These are phyloP conservation scores for Diaporthe amygdali DNA, from an alignment of 2,329 filamentous ascomycete genomes.

Conservation along the genomic window DNA sequence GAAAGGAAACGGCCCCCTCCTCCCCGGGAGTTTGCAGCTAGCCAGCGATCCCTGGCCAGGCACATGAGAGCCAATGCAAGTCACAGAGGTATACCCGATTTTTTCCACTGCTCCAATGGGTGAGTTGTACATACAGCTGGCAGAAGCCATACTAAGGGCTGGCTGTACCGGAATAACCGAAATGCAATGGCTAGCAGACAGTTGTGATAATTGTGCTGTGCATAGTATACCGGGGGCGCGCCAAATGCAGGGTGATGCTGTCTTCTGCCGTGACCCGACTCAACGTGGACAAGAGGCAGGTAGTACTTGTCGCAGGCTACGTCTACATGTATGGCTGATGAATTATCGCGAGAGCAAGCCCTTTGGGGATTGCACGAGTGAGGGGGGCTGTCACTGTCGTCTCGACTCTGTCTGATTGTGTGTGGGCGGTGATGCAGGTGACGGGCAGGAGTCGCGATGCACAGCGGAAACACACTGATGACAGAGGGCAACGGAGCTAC, in stretches of 20 bases:
- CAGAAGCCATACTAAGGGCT: not conserved
- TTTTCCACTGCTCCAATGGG: not conserved
- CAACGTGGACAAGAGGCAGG: conserved; percentile 10
- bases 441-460: not conserved
- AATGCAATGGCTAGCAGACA: conserved; percentile 10
- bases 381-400: not conserved
- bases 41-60: conserved; percentile 15
- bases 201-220: not conserved
- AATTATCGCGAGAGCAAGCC: not conserved
- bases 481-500: not conserved
- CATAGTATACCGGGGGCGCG: not conserved
- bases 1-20: not conserved
- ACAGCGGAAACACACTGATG: not conserved
- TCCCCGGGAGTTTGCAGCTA: conserved; percentile 17
- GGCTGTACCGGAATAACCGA: conserved; percentile 5
- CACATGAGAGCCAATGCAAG: conserved; percentile 16
- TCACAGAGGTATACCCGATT: not conserved
- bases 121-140: conserved; percentile 7
- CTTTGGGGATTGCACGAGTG: not conserved
- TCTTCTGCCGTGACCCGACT: conserved; percentile 3
- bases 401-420: not conserved
- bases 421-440: not conserved
- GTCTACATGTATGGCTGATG: not conserved
- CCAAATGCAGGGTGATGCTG: not conserved
- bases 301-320: not conserved